Evolutionary conservation across 2,329 filamentous ascomycete genomes (phyloP).

Genomic region (Ceratocystiopsis minuta): DNA sequence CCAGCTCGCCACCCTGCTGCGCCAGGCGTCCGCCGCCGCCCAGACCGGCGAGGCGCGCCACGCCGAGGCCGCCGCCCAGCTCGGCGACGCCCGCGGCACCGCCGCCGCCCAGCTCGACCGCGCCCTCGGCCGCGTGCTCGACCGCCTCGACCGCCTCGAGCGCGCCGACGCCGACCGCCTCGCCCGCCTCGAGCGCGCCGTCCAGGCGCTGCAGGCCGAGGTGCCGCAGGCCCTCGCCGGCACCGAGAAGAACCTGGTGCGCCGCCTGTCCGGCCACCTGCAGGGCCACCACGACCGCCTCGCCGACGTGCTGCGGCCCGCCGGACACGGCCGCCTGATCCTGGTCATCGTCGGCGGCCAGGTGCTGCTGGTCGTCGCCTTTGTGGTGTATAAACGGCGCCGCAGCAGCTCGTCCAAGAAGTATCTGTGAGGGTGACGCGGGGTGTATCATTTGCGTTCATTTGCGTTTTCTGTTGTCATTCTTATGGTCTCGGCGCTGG

Average conservation of each 20-base stretch:
- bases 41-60: slow-evolving; percentile 36
- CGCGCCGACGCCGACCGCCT: slow-evolving; percentile 23
- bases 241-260: slow-evolving; percentile 35
- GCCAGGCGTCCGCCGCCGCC: slow-evolving; percentile 32
- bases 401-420: slow-evolving; percentile 71
- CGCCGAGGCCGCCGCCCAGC: slow-evolving; percentile 30
- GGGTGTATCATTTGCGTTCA: not conserved
- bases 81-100: slow-evolving; percentile 14
- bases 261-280: slow-evolving; percentile 20
- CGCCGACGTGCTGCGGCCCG: slow-evolving; percentile 24
- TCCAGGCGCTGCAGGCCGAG: slow-evolving; percentile 38
- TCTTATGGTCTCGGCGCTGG: too few relatives aligned
- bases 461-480: not conserved
- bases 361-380: slow-evolving; percentile 47
- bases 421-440: slow-evolving; percentile 44
- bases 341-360: slow-evolving; percentile 60
- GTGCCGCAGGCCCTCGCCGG: slow-evolving; percentile 29
- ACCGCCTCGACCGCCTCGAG: slow-evolving; percentile 24
- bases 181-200: slow-evolving; percentile 37
- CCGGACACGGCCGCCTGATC: slow-evolving; percentile 37
- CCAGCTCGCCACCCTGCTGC: slow-evolving; percentile 45
- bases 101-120: slow-evolving; percentile 21
- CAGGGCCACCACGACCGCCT: slow-evolving; percentile 30
- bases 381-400: slow-evolving; percentile 64
- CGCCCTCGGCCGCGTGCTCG: slow-evolving; percentile 23